Base-by-base conservation (phyloP, 2,329 filamentous ascomycete genomes). In the Elsinoe ampelina region DNA sequence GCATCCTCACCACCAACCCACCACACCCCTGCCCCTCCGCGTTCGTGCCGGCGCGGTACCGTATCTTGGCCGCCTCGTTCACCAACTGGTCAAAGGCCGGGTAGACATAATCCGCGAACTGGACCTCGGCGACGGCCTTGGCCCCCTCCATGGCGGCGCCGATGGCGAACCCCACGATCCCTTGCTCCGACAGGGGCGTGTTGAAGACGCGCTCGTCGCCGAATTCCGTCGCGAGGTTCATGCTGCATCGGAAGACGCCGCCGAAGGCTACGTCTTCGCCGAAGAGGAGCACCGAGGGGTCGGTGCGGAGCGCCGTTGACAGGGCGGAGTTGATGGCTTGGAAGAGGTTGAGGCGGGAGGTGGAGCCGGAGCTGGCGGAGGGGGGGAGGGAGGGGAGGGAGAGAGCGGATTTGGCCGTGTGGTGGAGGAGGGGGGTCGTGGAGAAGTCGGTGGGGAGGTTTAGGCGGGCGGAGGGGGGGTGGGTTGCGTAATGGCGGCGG, bases 251-350 rank as follows among this genome's bases (percentile, higher is more conserved):
- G 68, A 98, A 98, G 13, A 98, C 93, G 55, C 93, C 93, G 41
- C 93, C 93, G 65, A 98, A 98, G 12, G 93, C 89, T 6, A 98
- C 90, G 68, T 98, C 93, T 72, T 98, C 93, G 41, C 93, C 93
- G 66, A 98, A 98, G 8, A 98, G 79, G 57, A 97, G 75, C 19
- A 95, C 89, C 15, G 85, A 84, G 61, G 95, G 89, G 65, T 96
- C 91, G 35, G 85, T 82, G 13, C 86, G 82, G 26, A 98, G 79
- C 20, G 92, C 89, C 58, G 86, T 87, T 19, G 87, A 82, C 19
- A 98, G 78, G 10, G 92, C 91, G 62, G 92, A 84, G 69, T 97
- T 97, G 75, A 98, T 84, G 52, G 93, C 86, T 70, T 95, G 89
- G 74, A 93, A 96, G 36, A 96, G 80, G 72, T 97, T 97, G 79